Percentiles rank a stretch among this genome's conserved stretches.
Conservation (phyloP, 139 green algal genomes). For the Tetradesmus lagerheimii region DNA sequence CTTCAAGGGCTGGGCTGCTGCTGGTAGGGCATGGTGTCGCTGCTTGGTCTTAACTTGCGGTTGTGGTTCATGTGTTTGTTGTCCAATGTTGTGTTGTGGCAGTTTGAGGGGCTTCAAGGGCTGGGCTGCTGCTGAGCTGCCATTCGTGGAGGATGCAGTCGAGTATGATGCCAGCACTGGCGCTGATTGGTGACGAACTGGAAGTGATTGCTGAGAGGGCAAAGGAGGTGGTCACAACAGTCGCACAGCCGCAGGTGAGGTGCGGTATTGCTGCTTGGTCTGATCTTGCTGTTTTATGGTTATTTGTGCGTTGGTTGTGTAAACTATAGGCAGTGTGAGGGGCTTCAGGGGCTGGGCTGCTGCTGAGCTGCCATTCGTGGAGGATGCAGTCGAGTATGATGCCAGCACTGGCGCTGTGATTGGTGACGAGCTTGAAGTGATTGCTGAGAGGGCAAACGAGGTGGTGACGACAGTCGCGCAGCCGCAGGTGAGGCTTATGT, state of each 20-base stretch:
- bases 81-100: no score
- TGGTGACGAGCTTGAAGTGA: constrained; percentile 55
- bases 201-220: constrained; percentile 51
- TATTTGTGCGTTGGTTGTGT: no score
- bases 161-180: constrained; percentile 35
- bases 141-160: constrained; percentile 30
- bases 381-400: constrained; percentile 32
- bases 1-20: constrained; percentile 66
- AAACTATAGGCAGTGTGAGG: no score
- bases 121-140: constrained; percentile 49
- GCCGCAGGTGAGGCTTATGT: constrained; percentile 29
- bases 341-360: constrained; percentile 66
- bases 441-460: constrained; percentile 29
- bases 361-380: constrained; percentile 50
- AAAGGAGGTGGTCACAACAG: background rate
- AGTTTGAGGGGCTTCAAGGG: no score
- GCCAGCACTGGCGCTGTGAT: constrained; percentile 48
- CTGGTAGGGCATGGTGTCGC: no score
- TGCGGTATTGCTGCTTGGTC: no score
- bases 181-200: constrained; percentile 55
- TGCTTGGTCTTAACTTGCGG: no score
- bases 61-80: no score
- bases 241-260: constrained; percentile 44
- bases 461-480: constrained; percentile 40
- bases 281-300: no score